phyloP scores from a whole-genome alignment of 1,139 yeast species.

The Spencermartinsiella ligniputridi region DNA sequence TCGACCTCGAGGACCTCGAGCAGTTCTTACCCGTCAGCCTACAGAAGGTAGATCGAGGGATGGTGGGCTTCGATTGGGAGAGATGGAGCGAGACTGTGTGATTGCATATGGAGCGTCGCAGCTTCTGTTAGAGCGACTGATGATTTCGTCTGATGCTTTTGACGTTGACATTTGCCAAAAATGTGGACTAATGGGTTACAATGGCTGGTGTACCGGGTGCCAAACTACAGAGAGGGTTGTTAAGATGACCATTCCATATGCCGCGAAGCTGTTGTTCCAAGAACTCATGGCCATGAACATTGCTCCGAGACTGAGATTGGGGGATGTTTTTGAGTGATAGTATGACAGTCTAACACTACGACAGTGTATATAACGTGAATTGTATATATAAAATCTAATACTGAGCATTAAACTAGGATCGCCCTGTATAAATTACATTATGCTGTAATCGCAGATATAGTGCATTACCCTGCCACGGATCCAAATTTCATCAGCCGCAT shows the following conservation, averaged over 20 bases:
- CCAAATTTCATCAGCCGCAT: no score
- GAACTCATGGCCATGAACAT: slow-evolving; percentile 95
- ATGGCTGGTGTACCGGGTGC: slow-evolving; percentile 96
- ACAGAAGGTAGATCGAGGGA: slow-evolving; percentile 99
- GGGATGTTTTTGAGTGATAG: slow-evolving; percentile 66
- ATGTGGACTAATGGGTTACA: slow-evolving; percentile 98
- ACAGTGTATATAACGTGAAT: no score
- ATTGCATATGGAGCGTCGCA: slow-evolving; percentile 99
- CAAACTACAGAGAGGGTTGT: slow-evolving; percentile 80
- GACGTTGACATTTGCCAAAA: slow-evolving; percentile 92
- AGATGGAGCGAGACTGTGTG: slow-evolving; percentile 99
- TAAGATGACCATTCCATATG: slow-evolving; percentile 96
- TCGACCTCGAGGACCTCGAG: slow-evolving; percentile 98
- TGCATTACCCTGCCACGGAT: no score
- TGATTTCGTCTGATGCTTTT: slow-evolving; percentile 96
- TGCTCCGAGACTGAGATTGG: slow-evolving; percentile 88
- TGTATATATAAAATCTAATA: no score
- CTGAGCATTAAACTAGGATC: no score
- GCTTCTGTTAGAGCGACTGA: slow-evolving; percentile 82
- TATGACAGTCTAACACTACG: no score
- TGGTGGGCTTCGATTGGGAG: slow-evolving; percentile 98
- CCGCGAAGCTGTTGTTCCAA: slow-evolving; percentile 93
- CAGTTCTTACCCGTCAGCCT: slow-evolving; percentile 96
- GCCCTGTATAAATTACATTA: no score
- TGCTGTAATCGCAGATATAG: no score